Base-by-base conservation (phyloP, 2,329 filamentous ascomycete genomes). In the Nemania bipapillata region DNA sequence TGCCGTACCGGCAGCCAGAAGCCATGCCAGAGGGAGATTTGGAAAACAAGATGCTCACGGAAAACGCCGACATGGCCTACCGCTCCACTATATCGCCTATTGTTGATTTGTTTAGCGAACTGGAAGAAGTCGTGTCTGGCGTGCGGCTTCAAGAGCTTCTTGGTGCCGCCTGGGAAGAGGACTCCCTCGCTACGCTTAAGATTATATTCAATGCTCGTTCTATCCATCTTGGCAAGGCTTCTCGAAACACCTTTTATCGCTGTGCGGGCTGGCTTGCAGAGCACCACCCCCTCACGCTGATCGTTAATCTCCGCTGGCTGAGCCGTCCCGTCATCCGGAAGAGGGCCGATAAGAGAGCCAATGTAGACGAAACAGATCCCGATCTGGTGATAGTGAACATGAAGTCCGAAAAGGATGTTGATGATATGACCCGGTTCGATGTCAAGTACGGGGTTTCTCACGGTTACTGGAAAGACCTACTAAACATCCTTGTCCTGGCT, bases 401-500 rank as follows among this genome's bases (percentile, higher is more conserved):
- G 12, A 76, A 80, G 8, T 60, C 75, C 0, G 76, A 79, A 2
- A 70, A 75, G 58, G 67, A 66, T 78, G 76, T 81, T 15, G 81
- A 83, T 17, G 80, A 81, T 7, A 66, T 73, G 0, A 58, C 75
- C 12, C 76, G 75, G 8, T 81, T 81, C 64, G 82, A 87, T 45
- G 80, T 85, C 17, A 77, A 78, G 53, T 76, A 85, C 42, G 84
- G 84, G 0, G 81, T 86, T 2, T 80, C 87, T 4, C 87, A 89
- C 59, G 86, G 87, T 0, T 89, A 89, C 77, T 90, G 86, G 86
- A 89, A 89, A 70, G 87, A 89, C 73, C 78, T 89, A 2, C 78
- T 89, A 2, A 89, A 89, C 71, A 80, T 89, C 2, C 79, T 89
- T 0, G 84, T 81, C 0, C 79, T 90, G 2, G 82, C 83, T 0